These are phyloP conservation scores for Chrysosporium keratinophilum DNA, from an alignment of 2,329 filamentous ascomycete genomes.

Conservation along the genomic window DNA sequence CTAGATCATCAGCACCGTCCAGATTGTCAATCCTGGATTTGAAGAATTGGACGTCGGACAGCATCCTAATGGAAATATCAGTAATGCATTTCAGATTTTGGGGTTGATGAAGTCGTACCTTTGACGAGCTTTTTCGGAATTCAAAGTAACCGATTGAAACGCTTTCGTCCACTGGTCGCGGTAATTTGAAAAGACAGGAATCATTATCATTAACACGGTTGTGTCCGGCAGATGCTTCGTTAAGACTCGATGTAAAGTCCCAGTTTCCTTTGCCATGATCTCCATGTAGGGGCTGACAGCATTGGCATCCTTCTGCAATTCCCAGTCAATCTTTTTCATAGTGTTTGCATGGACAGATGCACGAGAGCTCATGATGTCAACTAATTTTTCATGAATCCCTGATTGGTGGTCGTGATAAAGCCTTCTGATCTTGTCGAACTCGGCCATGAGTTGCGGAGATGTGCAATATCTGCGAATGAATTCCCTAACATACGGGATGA, in stretches of 20 bases:
- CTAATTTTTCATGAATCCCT: slow-evolving; percentile 82
- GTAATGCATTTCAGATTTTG: neutral
- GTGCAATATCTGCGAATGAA: slow-evolving; percentile 68
- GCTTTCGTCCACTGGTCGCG: slow-evolving; percentile 65
- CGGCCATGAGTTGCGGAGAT: slow-evolving; percentile 54
- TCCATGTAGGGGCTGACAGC: slow-evolving; percentile 68
- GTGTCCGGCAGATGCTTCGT: slow-evolving; percentile 69
- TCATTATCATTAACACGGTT: slow-evolving; percentile 73
- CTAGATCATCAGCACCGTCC: slow-evolving; percentile 66
- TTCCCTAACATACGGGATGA: slow-evolving; percentile 84
- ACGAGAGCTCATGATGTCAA: slow-evolving; percentile 80
- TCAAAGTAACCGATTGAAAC: slow-evolving; percentile 54
- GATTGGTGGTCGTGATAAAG: slow-evolving; percentile 81
- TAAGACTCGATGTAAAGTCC: slow-evolving; percentile 71
- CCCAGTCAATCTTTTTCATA: slow-evolving; percentile 68
- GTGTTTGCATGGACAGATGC: slow-evolving; percentile 63
- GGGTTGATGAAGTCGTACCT: slow-evolving; percentile 46
- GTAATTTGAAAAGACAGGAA: slow-evolving; percentile 72
- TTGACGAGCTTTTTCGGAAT: slow-evolving; percentile 57
- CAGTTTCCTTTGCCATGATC: slow-evolving; percentile 74
- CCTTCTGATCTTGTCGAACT: slow-evolving; percentile 80
- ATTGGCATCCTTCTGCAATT: slow-evolving; percentile 40
- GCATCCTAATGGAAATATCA: slow-evolving; percentile 47
- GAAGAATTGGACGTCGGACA: slow-evolving; percentile 65
- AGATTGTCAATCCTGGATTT: slow-evolving; percentile 61